Base-by-base conservation (phyloP, 768 basidiomycete species). In the Leccinum imitatum region DNA sequence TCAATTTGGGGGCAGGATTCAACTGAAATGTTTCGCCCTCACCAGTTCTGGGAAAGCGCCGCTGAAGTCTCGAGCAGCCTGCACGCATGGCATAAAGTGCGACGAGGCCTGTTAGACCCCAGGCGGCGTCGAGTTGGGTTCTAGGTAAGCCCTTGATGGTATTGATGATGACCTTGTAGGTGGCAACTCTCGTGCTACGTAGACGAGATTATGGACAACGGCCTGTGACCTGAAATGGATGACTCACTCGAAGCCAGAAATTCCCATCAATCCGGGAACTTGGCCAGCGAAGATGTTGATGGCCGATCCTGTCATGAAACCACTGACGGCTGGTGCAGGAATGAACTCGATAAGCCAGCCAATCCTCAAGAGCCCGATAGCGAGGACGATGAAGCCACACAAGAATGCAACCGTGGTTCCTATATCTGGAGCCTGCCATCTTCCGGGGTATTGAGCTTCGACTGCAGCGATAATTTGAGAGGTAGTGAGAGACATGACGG, bases 231-330 rank as follows among this genome's bases (percentile, higher is more conserved):
- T 8, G 30, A 13, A n/a, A 57, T 0, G 17, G n/a, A 30, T 15
- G 53, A 77, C 88, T 67, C 61, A 92, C 91, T 91, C 82, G 72
- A 97, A 92, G 27, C 87, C 88, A 56, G 85, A 80, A 57, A 93
- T 90, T 23, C 95, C 97, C 80, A 99, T 85, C 50, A 99, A 73
- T 0, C 88, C 90, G 2, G 96, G 94, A 4, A 97, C 81, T 76
- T 99, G 96, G 35, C 93, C 86, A 17, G 86, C 81, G 15, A 87
- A 88, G 66, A 98, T 98, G 71, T 80, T 95, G 76, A 98, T 86
- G 37, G 96, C 96, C n/a, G 91, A 95, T 19, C 96, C 96, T 0
- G 96, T 98, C 95, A 99, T 97, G 78, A 96, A 92, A 19, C 89
- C 90, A 65, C 87, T 89, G 60, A 93, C 87, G 3, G 91, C 91